Evolutionary conservation across 1,284 basidiomycete species (phyloP).

Genomic region (Porphyrellus sp.): DNA sequence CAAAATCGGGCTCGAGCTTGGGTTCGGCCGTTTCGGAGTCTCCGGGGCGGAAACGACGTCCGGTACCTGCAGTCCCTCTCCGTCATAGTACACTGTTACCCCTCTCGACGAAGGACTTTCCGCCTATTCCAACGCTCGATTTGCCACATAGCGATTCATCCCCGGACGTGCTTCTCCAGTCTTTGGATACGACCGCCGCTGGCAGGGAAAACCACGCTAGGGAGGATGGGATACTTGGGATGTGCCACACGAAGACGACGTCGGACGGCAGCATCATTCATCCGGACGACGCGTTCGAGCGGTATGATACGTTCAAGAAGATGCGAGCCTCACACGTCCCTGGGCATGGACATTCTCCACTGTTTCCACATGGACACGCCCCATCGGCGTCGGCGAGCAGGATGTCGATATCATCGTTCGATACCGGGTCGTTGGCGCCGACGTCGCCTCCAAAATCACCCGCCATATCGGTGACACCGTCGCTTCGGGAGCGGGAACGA

Average conservation of each 20-base stretch:
- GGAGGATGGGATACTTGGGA: not conserved
- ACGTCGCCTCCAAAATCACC: slow-evolving; percentile 38
- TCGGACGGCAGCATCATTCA: slow-evolving; percentile 17
- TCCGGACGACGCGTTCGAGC: slow-evolving; percentile 86
- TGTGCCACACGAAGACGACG: slow-evolving; percentile 2
- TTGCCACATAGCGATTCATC: slow-evolving; percentile 24
- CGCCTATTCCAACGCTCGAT: slow-evolving; percentile 44
- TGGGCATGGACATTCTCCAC: slow-evolving; percentile 24
- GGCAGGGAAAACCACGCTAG: not conserved
- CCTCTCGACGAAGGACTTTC: slow-evolving; percentile 49
- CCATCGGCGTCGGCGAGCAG: slow-evolving; percentile 35
- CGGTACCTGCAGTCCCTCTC: slow-evolving; percentile 50
- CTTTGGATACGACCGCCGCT: not conserved
- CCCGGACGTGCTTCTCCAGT: not conserved
- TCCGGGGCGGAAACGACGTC: slow-evolving; percentile 40
- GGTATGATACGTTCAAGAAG: slow-evolving; percentile 79
- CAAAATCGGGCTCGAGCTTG: slow-evolving; percentile 10
- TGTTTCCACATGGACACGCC: slow-evolving; percentile 14
- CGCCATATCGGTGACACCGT: slow-evolving; percentile 28
- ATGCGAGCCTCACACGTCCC: slow-evolving; percentile 35
- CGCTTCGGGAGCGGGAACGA: slow-evolving; percentile 23
- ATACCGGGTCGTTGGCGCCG: slow-evolving; percentile 48
- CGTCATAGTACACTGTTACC: slow-evolving; percentile 15
- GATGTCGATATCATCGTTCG: slow-evolving; percentile 59
- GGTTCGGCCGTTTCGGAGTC: slow-evolving; percentile 3